Conservation (phyloP, 2,329 filamentous ascomycete genomes). For the Sporothrix euskadiensis region DNA sequence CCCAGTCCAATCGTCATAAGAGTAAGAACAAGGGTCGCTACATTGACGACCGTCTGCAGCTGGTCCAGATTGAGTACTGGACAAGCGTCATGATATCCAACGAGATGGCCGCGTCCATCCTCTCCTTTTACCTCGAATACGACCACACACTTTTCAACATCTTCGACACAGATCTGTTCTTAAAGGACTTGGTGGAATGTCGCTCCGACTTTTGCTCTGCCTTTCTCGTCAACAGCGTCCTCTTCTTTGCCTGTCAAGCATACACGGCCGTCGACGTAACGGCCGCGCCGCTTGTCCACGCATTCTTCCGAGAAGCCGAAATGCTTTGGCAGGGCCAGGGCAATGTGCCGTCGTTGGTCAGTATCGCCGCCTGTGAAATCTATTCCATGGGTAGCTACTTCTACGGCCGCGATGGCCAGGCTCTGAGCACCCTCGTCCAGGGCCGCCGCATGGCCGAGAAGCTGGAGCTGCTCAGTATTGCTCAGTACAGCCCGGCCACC, state of each 20-base stretch:
- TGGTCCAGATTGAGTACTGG: conserved; percentile 28
- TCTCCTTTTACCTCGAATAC: conserved; percentile 30
- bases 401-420: conserved; percentile 24
- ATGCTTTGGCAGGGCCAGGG: conserved; percentile 12
- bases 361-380: conserved; percentile 21
- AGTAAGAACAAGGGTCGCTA: neutral
- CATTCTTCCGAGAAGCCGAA: conserved; percentile 1
- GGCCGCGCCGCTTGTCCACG: neutral
- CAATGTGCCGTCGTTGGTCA: neutral
- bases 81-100: conserved; percentile 29
- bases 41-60: conserved; percentile 13
- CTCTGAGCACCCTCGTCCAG: conserved; percentile 12
- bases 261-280: neutral
- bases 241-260: conserved; percentile 12
- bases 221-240: conserved; percentile 5
- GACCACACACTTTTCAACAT: conserved; percentile 29
- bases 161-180: conserved; percentile 21
- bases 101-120: conserved; percentile 26
- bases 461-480: neutral
- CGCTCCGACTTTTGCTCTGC: conserved; percentile 10
- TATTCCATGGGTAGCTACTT: conserved; percentile 27
- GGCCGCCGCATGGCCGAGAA: conserved; percentile 28
- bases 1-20: neutral
- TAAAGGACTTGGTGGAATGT: neutral
- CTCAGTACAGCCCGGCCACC: neutral